Evolutionary conservation across 2,329 filamentous ascomycete species (phyloP), one percentile per base, ranked within the genome.

Genomic region (Hymenoscyphus albidus): DNA sequence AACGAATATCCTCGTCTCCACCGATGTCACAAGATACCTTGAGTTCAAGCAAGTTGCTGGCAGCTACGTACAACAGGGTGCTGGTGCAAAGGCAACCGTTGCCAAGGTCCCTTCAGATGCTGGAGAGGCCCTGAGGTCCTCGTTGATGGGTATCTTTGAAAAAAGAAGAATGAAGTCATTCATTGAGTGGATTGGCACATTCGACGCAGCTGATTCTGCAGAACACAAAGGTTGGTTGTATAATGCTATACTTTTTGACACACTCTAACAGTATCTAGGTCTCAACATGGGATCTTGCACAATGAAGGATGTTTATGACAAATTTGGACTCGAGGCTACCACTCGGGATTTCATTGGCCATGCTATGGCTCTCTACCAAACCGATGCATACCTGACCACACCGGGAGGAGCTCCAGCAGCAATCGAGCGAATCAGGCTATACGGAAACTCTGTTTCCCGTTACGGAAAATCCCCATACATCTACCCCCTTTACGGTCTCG

Each of bases 381-480:
- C 91, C 65, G 94, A 98, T 77, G 88, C 89, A 66, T 97, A 99
- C 80, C 88, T 96, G 75, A 87, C 83, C 70, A 78, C 84, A 69
- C 80, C 83, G 59, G 93, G 93, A 70, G 82, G 82, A 75, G 92
- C 93, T 56, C 88, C 90, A 72, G 93, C 97, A 77, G 88, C 91
- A 64, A 91, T 99, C 73, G 87, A 94, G 79, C 92, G 94, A 73
- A 97, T 99, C 77, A 88, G 92, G 71, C 85, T 99, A 58, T 99
- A 99, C 79, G 96, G 94, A 72, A 97, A 97, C 85, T 97, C 93
- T 38, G 96, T 99, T 80, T 92, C 93, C 61, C 88, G 94, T 69
- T 98, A 98, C 80, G 95, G 95, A 80, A 98, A 97, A 81, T 98
- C 93, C 13, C 96, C 95, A 57, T 99, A 98, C 83, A 98, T 99